Percentiles rank a stretch among this genome's conserved stretches.
phyloP scores from a whole-genome alignment of 2,329 filamentous ascomycete genomes.

The Colletotrichum higginsianum region DNA sequence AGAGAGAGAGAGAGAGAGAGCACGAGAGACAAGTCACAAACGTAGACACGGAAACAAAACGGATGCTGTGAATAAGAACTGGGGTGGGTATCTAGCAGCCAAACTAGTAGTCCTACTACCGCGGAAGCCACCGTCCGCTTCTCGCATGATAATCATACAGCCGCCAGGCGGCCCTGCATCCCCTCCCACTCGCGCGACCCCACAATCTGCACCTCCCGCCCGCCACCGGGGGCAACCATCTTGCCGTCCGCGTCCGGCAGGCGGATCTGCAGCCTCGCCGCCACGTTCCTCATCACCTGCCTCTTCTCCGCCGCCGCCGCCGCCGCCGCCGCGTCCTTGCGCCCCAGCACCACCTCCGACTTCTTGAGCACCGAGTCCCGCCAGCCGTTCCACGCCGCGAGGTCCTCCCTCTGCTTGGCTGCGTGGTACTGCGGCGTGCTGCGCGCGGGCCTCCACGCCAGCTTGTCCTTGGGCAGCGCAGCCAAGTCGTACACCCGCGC shows the following conservation, averaged over 20 bases:
- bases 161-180: constrained; percentile 61
- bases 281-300: constrained; percentile 52
- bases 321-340: constrained; percentile 41
- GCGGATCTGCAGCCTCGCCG: constrained; percentile 66
- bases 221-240: constrained; percentile 52
- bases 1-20: not conserved
- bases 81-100: constrained; percentile 35
- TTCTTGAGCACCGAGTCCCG: constrained; percentile 69
- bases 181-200: constrained; percentile 70
- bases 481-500: constrained; percentile 74
- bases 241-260: constrained; percentile 64
- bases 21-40: not conserved
- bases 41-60: not conserved
- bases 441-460: constrained; percentile 76
- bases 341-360: constrained; percentile 56
- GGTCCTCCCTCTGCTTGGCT: constrained; percentile 76
- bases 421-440: constrained; percentile 77
- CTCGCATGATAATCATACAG: constrained; percentile 43
- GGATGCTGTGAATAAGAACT: not conserved
- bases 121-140: constrained; percentile 24
- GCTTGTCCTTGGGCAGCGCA: constrained; percentile 69
- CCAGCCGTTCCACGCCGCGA: constrained; percentile 74
- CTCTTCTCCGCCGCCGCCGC: constrained; percentile 48
- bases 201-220: constrained; percentile 64
- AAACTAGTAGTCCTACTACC: constrained; percentile 34